Percentiles rank a stretch among this genome's conserved stretches.
Conservation (phyloP, 805 yeast species). For the Saccharomycopsis malanga region DNA sequence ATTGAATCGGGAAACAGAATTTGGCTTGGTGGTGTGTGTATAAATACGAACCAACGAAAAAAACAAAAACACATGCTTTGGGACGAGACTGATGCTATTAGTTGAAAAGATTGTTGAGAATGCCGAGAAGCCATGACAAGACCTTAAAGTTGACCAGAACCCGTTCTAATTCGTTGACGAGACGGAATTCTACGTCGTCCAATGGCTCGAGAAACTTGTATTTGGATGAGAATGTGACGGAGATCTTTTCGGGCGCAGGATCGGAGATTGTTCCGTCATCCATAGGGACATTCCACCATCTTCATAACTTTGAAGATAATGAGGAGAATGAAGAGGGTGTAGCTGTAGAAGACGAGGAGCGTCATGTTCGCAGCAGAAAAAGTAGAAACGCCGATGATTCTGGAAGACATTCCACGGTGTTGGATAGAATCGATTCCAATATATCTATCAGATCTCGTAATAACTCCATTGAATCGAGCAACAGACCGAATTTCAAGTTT, state of each 20-base stretch:
- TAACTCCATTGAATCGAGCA: slow-evolving; percentile 25
- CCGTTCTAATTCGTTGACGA: slow-evolving; percentile 15
- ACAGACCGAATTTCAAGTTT: slow-evolving; percentile 53
- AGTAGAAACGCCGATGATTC: background rate
- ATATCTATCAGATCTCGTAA: slow-evolving; percentile 27
- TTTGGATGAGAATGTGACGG: slow-evolving; percentile 51
- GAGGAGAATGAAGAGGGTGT: slow-evolving; percentile 4
- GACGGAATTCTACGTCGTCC: slow-evolving; percentile 16
- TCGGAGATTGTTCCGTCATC: slow-evolving; percentile 73
- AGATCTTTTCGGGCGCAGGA: slow-evolving; percentile 73
- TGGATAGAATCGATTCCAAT: slow-evolving; percentile 1
- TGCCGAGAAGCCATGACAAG: slow-evolving; percentile 18
- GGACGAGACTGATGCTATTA: background rate
- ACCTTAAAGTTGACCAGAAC: slow-evolving; percentile 15
- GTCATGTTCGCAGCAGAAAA: background rate
- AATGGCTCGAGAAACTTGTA: slow-evolving; percentile 7
- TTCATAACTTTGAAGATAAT: slow-evolving; percentile 39
- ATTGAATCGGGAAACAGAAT: too few species aligned
- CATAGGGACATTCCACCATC: slow-evolving; percentile 68
- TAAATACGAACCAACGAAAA: too few species aligned
- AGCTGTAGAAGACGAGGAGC: slow-evolving; percentile 1
- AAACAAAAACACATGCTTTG: too few species aligned
- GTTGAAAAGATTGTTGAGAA: background rate
- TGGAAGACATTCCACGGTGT: background rate
- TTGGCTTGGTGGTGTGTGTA: too few species aligned